phyloP scores from a whole-genome alignment of 345 rosid species.

The Acer negundo region DNA sequence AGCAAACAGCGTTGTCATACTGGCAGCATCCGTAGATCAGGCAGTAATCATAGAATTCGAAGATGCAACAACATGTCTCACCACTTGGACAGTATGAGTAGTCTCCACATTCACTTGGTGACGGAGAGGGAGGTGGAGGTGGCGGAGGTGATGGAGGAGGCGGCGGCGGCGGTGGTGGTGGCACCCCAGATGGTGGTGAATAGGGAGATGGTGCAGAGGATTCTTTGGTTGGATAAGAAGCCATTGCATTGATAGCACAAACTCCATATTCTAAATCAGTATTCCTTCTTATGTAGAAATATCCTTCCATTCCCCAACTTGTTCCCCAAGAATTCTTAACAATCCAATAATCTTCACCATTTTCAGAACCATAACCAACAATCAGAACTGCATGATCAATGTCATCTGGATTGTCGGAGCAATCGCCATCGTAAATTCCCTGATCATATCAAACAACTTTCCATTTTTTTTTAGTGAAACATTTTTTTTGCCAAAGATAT shows the following conservation, averaged over 20 bases:
- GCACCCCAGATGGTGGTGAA: conserved; percentile 31
- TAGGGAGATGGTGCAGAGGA: conserved; percentile 61
- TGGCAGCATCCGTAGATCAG: conserved; percentile 62
- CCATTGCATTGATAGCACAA: conserved; percentile 71
- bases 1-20: conserved; percentile 65
- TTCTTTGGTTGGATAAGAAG: conserved; percentile 68
- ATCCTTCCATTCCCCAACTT: conserved; percentile 67
- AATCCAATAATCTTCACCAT: conserved; percentile 73
- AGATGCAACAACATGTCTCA: conserved; percentile 71
- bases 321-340: conserved; percentile 88
- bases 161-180: conserved; percentile 29
- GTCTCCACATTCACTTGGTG: conserved; percentile 66
- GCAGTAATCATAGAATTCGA: conserved; percentile 47
- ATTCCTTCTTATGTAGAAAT: conserved; percentile 51
- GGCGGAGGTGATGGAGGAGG: conserved; percentile 38
- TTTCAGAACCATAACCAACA: conserved; percentile 76
- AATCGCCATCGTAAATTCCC: conserved; percentile 63
- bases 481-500: conserved; percentile 9
- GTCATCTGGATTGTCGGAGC: conserved; percentile 58
- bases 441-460: conserved; percentile 22
- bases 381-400: conserved; percentile 78
- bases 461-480: neutral
- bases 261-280: conserved; percentile 40
- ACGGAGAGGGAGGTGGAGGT: conserved; percentile 51
- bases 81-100: conserved; percentile 52